Evolutionary conservation across 345 rosid genomes (phyloP), one percentile per base, ranked within the genome.

Genomic region (Eucalyptus marginata): DNA sequence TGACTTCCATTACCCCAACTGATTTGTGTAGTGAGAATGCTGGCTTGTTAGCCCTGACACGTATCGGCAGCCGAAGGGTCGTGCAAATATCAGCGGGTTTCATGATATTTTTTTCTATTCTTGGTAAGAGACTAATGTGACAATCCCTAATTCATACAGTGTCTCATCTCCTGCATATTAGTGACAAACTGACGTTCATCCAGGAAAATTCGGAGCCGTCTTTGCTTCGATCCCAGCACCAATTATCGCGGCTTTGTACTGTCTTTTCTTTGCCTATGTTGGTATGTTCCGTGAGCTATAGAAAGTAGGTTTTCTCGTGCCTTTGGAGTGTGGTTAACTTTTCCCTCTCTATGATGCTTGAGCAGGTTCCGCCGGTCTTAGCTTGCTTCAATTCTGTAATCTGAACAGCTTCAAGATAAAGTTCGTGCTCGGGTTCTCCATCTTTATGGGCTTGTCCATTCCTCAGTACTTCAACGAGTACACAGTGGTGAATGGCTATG

Each of bases 101-200:
- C 92, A 97, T 97, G 99, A 96, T 97, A 58, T 97, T 97, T 94
- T 97, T 97, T 93, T 97, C 99, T 52, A 93, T 96, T 59, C 96
- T 96, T 2, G 98, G 98, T 95, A 88, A 91, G 95, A 87, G 12
- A 50, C 88, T 50, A 59, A 87, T 68, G 87, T 18, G 13, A 15
- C 13, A n/a, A 29, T 87, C 81, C 47, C n/a, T 18, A 68, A 33
- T 59, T 81, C 68, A 44, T 58, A 85, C 47, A 22, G 51, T 49
- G 54, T 81, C 90, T 31, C 79, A 71, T 43, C 71, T 47, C 49
- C n/a, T 17, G n/a, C 54, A 49, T 46, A 43, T 50, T 88, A 15
- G 50, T 12, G 43, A 43, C 66, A 89, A 83, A 71, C 16, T 58
- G 86, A 83, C 36, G 15, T 83, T 51, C 76, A 13, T 86, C 43